Conservation (phyloP, 192 early-diverging fungal species). For the Lobulomyces angularis region DNA sequence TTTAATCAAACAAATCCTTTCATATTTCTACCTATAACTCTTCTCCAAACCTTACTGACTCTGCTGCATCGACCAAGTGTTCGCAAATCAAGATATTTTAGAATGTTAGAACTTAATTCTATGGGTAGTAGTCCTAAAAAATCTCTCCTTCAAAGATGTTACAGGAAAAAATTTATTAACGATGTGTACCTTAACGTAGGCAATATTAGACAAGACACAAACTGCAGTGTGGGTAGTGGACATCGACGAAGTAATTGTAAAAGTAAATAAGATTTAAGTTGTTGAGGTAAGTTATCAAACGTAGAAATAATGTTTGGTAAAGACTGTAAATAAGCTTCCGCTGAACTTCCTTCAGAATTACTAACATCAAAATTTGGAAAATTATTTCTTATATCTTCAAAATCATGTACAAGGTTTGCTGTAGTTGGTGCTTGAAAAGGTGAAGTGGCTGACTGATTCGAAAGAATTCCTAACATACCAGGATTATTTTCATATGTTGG, state of each 20-base stretch:
- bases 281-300: constrained; percentile 65
- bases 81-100: constrained; percentile 68
- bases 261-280: constrained; percentile 75
- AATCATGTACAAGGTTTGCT: too few species aligned
- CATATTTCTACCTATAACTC: neutral
- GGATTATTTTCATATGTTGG: too few species aligned
- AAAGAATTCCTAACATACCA: too few species aligned
- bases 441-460: too few species aligned
- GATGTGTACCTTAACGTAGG: constrained; percentile 81
- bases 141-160: too few species aligned
- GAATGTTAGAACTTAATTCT: constrained; percentile 42
- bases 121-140: constrained; percentile 53
- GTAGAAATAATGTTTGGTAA: constrained; percentile 49
- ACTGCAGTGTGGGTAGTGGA: constrained; percentile 71
- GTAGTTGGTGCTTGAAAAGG: too few species aligned
- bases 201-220: constrained; percentile 77
- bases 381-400: too few species aligned
- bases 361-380: too few species aligned
- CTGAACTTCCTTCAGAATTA: too few species aligned
- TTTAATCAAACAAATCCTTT: neutral
- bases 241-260: constrained; percentile 78
- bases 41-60: constrained; percentile 69
- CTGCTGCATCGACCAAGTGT: constrained; percentile 68
- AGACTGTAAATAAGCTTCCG: too few species aligned
- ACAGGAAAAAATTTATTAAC: too few species aligned